A percentile compares a stretch with the other conserved stretches of the same genome.
Conservation (phyloP, 1,284 basidiomycete species). For the Microbotryomycetes sp. region DNA sequence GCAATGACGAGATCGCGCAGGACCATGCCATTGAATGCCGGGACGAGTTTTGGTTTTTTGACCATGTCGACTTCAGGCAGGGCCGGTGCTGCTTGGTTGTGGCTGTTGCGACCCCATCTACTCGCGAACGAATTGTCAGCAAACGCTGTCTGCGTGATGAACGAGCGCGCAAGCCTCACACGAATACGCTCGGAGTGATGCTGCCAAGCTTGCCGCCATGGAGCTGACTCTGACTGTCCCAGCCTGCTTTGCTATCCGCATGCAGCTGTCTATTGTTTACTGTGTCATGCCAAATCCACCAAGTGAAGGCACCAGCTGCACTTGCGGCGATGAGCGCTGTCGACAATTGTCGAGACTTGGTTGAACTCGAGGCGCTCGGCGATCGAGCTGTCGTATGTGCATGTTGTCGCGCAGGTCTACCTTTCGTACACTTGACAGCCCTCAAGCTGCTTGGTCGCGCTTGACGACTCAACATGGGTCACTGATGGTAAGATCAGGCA, state of each 20-base stretch:
- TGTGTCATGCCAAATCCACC: background rate
- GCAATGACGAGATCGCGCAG: slow-evolving; percentile 70
- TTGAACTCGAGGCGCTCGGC: background rate
- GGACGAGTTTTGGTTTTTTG: slow-evolving; percentile 27
- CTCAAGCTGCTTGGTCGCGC: background rate
- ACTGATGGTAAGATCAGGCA: too few species aligned
- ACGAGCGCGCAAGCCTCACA: background rate
- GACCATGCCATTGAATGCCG: slow-evolving; percentile 43
- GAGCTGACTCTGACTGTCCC: background rate
- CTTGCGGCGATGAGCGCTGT: too few species aligned
- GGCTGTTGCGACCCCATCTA: slow-evolving; percentile 30
- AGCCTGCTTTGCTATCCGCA: background rate
- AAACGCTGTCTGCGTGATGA: background rate
- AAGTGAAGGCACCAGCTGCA: background rate
- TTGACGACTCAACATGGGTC: background rate
- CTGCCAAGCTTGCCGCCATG: background rate
- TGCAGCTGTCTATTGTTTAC: background rate
- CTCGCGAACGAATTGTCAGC: background rate
- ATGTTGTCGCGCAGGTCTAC: background rate
- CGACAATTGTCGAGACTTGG: background rate
- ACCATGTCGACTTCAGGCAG: slow-evolving; percentile 18
- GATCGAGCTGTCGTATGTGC: background rate
- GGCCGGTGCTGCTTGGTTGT: slow-evolving; percentile 27
- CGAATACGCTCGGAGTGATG: background rate
- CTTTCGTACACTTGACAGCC: background rate